phyloP scores from a whole-genome alignment of 2,329 filamentous ascomycete genomes.

The Scytalidium lignicola region DNA sequence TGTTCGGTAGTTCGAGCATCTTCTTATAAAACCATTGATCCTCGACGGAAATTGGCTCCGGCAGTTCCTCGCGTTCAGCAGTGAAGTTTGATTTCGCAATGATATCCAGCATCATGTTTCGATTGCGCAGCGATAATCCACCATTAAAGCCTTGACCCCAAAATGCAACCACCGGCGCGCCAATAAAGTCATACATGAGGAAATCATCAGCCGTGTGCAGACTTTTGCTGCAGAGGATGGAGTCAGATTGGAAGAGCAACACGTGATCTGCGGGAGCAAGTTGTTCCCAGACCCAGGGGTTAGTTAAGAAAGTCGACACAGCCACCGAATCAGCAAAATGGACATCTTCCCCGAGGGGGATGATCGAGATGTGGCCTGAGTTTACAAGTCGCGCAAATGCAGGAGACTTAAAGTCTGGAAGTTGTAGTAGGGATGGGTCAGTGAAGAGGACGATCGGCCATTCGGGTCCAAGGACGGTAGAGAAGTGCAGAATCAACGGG shows the following conservation, averaged over 20 bases:
- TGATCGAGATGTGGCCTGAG: constrained; percentile 31
- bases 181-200: constrained; percentile 31
- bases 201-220: constrained; percentile 29
- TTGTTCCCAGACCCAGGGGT: constrained; percentile 29
- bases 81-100: constrained; percentile 23
- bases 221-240: constrained; percentile 30
- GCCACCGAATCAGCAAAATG: constrained; percentile 28
- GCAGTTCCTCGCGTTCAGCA: constrained; percentile 2
- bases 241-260: constrained; percentile 31
- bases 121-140: constrained; percentile 32
- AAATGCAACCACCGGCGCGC: constrained; percentile 24
- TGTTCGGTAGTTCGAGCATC: constrained; percentile 4
- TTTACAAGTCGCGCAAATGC: constrained; percentile 33
- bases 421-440: constrained; percentile 10
- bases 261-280: constrained; percentile 28
- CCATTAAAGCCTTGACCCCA: constrained; percentile 29
- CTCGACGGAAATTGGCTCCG: constrained; percentile 11
- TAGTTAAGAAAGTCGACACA: constrained; percentile 25
- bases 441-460: constrained; percentile 43
- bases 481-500: constrained; percentile 35
- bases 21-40: constrained; percentile 26
- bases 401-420: constrained; percentile 27
- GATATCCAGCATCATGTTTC: constrained; percentile 27
- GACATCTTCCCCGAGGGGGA: constrained; percentile 31
- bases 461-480: constrained; percentile 34